Evolutionary conservation across 2,329 filamentous ascomycete species (phyloP).

Genomic region (Furcasterigmium sp.): DNA sequence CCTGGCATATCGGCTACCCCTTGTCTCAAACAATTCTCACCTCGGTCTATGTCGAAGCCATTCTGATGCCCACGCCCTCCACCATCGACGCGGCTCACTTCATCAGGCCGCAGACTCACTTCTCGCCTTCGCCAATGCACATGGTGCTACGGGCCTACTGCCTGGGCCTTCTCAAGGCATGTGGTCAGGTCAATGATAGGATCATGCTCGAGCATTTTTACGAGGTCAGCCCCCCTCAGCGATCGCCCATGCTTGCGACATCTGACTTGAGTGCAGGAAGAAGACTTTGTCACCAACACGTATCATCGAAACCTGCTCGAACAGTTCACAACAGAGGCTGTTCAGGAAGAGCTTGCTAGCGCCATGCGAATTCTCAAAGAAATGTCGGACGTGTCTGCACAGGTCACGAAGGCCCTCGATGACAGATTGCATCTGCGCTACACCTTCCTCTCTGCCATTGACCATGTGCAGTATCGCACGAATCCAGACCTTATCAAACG

Average conservation of each 20-base stretch:
- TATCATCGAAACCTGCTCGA: slow-evolving; percentile 77
- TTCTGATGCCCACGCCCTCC: slow-evolving; percentile 66
- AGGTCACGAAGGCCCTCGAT: slow-evolving; percentile 51
- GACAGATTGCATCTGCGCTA: slow-evolving; percentile 63
- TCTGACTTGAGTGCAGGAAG: slow-evolving; percentile 58
- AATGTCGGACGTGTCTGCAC: slow-evolving; percentile 29
- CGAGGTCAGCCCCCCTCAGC: slow-evolving; percentile 53
- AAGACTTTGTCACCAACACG: slow-evolving; percentile 92
- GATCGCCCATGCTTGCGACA: not conserved
- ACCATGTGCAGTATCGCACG: slow-evolving; percentile 39
- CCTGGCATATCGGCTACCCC: slow-evolving; percentile 95
- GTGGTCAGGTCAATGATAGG: slow-evolving; percentile 69
- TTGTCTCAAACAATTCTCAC: slow-evolving; percentile 93
- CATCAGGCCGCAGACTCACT: slow-evolving; percentile 24
- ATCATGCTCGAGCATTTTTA: slow-evolving; percentile 85
- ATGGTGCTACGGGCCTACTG: slow-evolving; percentile 79
- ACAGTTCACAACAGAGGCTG: slow-evolving; percentile 50
- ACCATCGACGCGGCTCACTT: slow-evolving; percentile 64
- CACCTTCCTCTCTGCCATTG: slow-evolving; percentile 51
- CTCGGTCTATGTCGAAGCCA: slow-evolving; percentile 80
- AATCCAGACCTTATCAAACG: slow-evolving; percentile 40
- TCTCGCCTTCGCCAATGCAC: slow-evolving; percentile 39
- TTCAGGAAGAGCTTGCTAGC: slow-evolving; percentile 48
- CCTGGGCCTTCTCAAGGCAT: slow-evolving; percentile 76
- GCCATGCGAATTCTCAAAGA: slow-evolving; percentile 48